Percentiles rank a stretch among this genome's conserved stretches.
Conservation (phyloP, 176 grass and related monocot species). For the Ananas comosus region DNA sequence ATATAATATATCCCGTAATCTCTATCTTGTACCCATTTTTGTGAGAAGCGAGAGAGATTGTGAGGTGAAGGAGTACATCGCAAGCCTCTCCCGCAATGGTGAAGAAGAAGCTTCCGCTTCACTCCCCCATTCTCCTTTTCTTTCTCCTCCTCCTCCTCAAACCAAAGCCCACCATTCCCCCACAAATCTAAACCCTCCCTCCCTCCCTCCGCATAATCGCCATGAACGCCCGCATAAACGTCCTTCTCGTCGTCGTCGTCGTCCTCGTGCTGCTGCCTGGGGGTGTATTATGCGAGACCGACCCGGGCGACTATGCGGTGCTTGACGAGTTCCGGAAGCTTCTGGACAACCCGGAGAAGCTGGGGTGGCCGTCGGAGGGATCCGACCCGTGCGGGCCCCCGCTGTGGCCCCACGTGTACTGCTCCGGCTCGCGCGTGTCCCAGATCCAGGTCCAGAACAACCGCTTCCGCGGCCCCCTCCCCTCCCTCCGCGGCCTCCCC, state of each 20-base stretch:
- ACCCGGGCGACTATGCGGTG: slow-evolving; percentile 44
- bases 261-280: no score
- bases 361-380: slow-evolving; percentile 35
- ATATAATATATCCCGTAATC: no score
- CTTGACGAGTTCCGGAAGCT: slow-evolving; percentile 39
- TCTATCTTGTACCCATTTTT: no score
- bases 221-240: no score
- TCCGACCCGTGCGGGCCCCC: slow-evolving; percentile 40
- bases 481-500: slow-evolving; percentile 48
- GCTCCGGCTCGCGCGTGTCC: slow-evolving; percentile 51
- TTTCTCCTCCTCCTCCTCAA: neutral
- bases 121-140: neutral
- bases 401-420: slow-evolving; percentile 55
- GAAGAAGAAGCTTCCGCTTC: neutral
- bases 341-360: slow-evolving; percentile 37
- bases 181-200: no score
- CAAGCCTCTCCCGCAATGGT: neutral
- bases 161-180: no score
- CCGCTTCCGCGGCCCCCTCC: slow-evolving; percentile 41
- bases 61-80: no score
- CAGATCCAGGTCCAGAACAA: slow-evolving; percentile 80
- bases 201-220: no score
- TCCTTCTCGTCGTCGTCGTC: no score
- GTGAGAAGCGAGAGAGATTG: no score
- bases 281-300: slow-evolving; percentile 2